Conservation (phyloP, 2,329 filamentous ascomycete genomes). For the Colletotrichum phormii region DNA sequence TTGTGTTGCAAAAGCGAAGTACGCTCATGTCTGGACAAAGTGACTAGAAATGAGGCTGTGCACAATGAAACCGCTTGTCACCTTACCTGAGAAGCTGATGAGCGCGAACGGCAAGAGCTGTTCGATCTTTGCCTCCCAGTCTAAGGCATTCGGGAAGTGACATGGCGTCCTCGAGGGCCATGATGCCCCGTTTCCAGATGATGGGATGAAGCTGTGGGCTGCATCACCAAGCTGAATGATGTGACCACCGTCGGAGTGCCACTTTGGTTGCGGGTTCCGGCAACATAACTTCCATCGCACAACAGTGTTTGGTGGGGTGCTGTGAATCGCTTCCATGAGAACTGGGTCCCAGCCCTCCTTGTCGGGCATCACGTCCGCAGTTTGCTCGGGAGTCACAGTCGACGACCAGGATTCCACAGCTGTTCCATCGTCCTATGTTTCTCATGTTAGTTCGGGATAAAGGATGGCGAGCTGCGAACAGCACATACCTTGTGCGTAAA, state of each 20-base stretch:
- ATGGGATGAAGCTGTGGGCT: slow-evolving; percentile 54
- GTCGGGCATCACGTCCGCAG: not conserved
- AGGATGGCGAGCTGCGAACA: no score
- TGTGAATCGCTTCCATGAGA: not conserved
- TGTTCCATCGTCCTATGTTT: not conserved
- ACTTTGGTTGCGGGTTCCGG: not conserved
- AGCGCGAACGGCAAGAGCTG: not conserved
- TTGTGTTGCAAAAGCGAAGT: not conserved
- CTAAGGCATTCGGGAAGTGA: not conserved
- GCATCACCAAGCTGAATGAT: slow-evolving; percentile 54
- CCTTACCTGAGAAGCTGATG: not conserved
- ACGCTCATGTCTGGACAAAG: not conserved
- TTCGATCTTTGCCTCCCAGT: not conserved
- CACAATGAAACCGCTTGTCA: not conserved
- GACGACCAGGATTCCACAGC: not conserved
- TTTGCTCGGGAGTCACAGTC: not conserved
- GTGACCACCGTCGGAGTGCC: slow-evolving; percentile 29
- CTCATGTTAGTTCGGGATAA: no score
- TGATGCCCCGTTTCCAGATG: slow-evolving; percentile 53
- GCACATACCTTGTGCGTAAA: not conserved
- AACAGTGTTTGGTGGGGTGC: not conserved
- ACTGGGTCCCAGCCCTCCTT: not conserved
- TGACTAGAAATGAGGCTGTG: not conserved
- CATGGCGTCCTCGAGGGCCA: slow-evolving; percentile 53
- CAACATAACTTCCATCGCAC: not conserved